phyloP scores from a whole-genome alignment of 192 early-diverging fungal species.

The Coemansia sp. region DNA sequence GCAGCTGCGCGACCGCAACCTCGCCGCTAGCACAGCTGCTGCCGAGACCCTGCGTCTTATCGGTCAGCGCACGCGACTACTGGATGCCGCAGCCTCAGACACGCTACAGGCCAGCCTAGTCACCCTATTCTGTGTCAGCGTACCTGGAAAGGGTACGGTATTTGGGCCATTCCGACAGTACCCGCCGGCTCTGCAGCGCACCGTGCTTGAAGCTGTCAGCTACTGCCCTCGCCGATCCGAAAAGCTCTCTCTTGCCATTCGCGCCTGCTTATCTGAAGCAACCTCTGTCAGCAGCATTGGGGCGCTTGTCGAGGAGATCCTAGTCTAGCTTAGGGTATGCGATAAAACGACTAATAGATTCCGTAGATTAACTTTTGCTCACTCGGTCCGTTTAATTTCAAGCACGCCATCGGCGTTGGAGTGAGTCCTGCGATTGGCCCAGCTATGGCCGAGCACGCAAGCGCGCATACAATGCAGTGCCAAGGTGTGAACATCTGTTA shows the following conservation, averaged over 20 bases:
- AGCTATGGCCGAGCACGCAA: neutral
- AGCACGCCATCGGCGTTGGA: neutral
- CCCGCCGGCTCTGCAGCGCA: slow-evolving; percentile 34
- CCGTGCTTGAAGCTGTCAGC: slow-evolving; percentile 37
- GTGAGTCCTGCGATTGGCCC: slow-evolving; percentile 3
- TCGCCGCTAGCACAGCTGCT: slow-evolving; percentile 35
- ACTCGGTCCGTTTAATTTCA: neutral
- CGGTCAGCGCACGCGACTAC: slow-evolving; percentile 44
- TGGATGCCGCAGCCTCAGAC: slow-evolving; percentile 20
- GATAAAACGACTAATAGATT: neutral
- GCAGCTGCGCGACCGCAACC: slow-evolving; percentile 54
- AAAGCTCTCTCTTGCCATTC: slow-evolving; percentile 33
- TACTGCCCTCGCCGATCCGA: slow-evolving; percentile 25
- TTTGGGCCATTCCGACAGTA: slow-evolving; percentile 49
- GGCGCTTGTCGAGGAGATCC: slow-evolving; percentile 18
- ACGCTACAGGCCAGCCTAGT: slow-evolving; percentile 41
- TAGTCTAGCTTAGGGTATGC: slow-evolving; percentile 2
- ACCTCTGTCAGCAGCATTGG: slow-evolving; percentile 1
- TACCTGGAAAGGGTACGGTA: slow-evolving; percentile 47
- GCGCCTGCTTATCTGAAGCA: slow-evolving; percentile 17
- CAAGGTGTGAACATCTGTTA: neutral
- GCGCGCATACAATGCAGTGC: neutral
- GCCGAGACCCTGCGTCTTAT: slow-evolving; percentile 37
- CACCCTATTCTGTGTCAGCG: slow-evolving; percentile 49
- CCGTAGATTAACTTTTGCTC: neutral